These are phyloP conservation scores for Wickerhamomyces pijperi DNA, from an alignment of 805 yeast species.

Conservation along the genomic window DNA sequence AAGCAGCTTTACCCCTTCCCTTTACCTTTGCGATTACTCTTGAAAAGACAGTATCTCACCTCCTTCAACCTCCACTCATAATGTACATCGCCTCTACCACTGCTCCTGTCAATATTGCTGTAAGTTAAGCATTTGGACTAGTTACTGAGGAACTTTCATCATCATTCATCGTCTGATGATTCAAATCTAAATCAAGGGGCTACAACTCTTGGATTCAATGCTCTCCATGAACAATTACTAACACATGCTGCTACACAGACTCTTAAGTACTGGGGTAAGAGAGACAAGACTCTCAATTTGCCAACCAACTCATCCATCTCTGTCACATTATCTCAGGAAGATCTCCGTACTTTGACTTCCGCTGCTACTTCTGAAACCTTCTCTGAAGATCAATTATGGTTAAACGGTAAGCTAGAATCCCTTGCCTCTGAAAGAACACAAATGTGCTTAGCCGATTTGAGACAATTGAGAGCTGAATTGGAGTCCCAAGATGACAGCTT, in stretches of 20 bases:
- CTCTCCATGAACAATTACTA: not conserved
- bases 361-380: conserved; percentile 58
- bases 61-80: conserved; percentile 24
- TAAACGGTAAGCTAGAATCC: conserved; percentile 77
- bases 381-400: conserved; percentile 59
- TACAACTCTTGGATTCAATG: no score
- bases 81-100: conserved; percentile 72
- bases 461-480: conserved; percentile 48
- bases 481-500: conserved; percentile 43
- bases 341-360: conserved; percentile 84
- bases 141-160: no score
- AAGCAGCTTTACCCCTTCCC: no score
- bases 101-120: conserved; percentile 96
- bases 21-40: no score
- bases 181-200: not conserved
- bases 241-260: conserved; percentile 34
- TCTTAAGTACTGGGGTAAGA: conserved; percentile 96
- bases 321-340: conserved; percentile 85
- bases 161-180: no score
- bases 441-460: conserved; percentile 69
- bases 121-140: no score
- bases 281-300: conserved; percentile 77
- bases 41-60: no score
- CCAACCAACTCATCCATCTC: conserved; percentile 96
- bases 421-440: conserved; percentile 50